phyloP scores from a whole-genome alignment of 2,329 filamentous ascomycete genomes.

The Phoma sp. region DNA sequence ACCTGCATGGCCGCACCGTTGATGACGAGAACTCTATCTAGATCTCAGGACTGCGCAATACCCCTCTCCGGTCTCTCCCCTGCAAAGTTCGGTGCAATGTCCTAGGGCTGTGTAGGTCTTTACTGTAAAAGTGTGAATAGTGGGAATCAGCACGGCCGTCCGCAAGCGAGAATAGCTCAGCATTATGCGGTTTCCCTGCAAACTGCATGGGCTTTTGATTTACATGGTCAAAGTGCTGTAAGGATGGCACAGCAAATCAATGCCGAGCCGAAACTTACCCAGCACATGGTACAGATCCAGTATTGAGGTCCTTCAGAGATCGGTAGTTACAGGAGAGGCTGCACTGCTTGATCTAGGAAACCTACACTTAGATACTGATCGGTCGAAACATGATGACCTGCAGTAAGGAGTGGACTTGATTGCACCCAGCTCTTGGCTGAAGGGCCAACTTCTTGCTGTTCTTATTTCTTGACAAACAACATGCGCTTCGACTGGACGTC shows the following conservation, averaged over 20 bases:
- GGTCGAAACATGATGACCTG: too few relatives aligned
- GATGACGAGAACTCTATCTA: constrained; percentile 3
- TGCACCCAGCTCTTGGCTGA: too few relatives aligned
- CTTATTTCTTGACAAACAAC: too few relatives aligned
- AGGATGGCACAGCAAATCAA: neutral
- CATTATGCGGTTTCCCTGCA: neutral
- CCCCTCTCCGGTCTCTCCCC: neutral
- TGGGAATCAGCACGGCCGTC: neutral
- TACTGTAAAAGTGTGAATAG: neutral
- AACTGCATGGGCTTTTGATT: neutral
- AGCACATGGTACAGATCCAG: neutral
- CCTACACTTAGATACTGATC: too few relatives aligned
- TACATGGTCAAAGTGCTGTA: neutral
- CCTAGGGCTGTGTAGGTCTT: neutral
- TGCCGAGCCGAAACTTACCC: neutral
- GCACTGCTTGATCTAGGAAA: too few relatives aligned
- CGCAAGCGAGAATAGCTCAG: neutral
- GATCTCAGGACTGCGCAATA: neutral
- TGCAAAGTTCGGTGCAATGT: neutral
- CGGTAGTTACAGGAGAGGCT: too few relatives aligned
- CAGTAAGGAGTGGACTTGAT: too few relatives aligned
- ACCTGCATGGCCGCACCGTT: constrained; percentile 7
- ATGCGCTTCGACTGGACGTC: too few relatives aligned
- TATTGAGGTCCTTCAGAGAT: too few relatives aligned
- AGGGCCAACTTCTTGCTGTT: too few relatives aligned